These are phyloP conservation scores for Mucor indicus DNA, from an alignment of 371 early-diverging fungal species.

Conservation along the genomic window DNA sequence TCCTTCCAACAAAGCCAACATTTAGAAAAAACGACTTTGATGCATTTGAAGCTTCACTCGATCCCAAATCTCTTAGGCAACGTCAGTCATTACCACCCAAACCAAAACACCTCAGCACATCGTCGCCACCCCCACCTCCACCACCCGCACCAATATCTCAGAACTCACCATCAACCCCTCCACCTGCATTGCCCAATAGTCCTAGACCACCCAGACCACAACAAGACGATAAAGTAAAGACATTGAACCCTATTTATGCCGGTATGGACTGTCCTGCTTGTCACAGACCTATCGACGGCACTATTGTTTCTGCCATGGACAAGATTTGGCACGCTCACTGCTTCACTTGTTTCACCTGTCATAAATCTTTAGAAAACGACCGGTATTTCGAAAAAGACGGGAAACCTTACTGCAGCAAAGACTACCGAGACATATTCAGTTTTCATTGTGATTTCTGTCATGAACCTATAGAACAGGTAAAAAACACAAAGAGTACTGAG, in stretches of 20 bases:
- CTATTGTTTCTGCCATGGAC: slow-evolving; percentile 17
- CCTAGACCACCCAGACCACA: slow-evolving; percentile 2
- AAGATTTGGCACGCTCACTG: slow-evolving; percentile 20
- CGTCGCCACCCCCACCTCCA: background rate
- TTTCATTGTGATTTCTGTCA: slow-evolving; percentile 18
- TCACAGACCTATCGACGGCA: slow-evolving; percentile 13
- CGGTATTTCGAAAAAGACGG: slow-evolving; percentile 18
- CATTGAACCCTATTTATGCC: slow-evolving; percentile 12
- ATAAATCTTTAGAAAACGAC: slow-evolving; percentile 11
- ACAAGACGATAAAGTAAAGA: slow-evolving; percentile 3
- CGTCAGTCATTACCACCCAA: background rate
- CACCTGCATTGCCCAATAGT: slow-evolving; percentile 6
- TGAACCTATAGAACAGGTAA: slow-evolving; percentile 22
- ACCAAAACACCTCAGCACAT: no score
- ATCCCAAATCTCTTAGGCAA: background rate
- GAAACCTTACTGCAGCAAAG: slow-evolving; percentile 12
- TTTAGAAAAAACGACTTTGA: background rate
- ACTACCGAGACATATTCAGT: slow-evolving; percentile 16
- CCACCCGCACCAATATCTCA: background rate
- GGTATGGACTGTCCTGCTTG: slow-evolving; percentile 18
- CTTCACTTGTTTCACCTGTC: slow-evolving; percentile 15
- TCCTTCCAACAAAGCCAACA: background rate
- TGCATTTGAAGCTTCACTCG: slow-evolving; percentile 14
- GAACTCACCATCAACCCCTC: background rate
- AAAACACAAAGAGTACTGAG: background rate